Evolutionary conservation across 2,329 filamentous ascomycete genomes (phyloP).

Genomic region (Scedosporium dehoogii): DNA sequence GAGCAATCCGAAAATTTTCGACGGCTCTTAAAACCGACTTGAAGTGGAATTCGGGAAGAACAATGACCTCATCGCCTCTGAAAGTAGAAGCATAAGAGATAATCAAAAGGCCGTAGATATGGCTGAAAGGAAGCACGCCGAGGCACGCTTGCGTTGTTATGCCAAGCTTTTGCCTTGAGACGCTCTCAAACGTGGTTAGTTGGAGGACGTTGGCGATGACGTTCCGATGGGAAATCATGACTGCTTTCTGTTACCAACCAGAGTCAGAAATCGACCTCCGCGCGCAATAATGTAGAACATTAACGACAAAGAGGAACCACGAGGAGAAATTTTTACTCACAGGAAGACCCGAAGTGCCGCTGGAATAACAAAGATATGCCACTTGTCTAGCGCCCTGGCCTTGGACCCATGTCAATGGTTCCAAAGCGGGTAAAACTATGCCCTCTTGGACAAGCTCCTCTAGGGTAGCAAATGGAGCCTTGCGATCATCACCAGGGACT

Average conservation of each 20-base stretch:
- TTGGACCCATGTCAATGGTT: constrained; percentile 47
- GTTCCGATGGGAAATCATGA: constrained; percentile 73
- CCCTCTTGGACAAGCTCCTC: constrained; percentile 58
- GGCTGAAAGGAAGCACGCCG: constrained; percentile 66
- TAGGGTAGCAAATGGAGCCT: constrained; percentile 52
- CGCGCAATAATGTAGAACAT: neutral
- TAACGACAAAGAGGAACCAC: neutral
- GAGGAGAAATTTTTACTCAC: constrained; percentile 28
- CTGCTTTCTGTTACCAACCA: constrained; percentile 52
- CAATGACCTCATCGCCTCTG: constrained; percentile 62
- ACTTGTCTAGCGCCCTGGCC: constrained; percentile 59
- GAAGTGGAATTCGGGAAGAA: constrained; percentile 69
- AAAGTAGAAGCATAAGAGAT: constrained; percentile 56
- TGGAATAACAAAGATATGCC: constrained; percentile 72
- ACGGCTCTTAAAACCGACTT: constrained; percentile 53
- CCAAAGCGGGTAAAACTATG: constrained; percentile 38
- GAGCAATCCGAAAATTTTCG: constrained; percentile 55
- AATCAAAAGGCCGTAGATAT: constrained; percentile 71
- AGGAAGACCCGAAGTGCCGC: constrained; percentile 68
- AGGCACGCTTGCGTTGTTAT: constrained; percentile 38
- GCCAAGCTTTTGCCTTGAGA: constrained; percentile 23
- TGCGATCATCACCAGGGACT: constrained; percentile 40
- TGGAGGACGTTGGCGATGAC: constrained; percentile 70
- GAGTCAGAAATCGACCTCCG: neutral
- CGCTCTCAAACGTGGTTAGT: constrained; percentile 33